phyloP scores from a whole-genome alignment of 2,329 filamentous ascomycete species.

The Geosmithia morbida region DNA sequence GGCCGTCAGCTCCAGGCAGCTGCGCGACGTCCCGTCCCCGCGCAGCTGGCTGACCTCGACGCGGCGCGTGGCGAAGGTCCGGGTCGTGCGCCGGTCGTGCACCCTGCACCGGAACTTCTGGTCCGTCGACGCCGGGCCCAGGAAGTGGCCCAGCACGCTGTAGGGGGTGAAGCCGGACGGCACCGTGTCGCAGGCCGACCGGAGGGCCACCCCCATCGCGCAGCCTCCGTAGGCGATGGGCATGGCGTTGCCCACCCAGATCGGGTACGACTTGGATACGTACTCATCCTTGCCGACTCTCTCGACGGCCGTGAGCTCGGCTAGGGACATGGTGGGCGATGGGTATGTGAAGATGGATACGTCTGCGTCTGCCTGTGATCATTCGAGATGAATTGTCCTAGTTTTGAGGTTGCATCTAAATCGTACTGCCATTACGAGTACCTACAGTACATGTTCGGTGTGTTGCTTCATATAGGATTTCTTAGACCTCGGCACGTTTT shows the following conservation, averaged over 20 bases:
- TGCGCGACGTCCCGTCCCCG: conserved; percentile 17
- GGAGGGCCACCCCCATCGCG: conserved; percentile 22
- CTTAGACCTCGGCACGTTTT: too few relatives aligned
- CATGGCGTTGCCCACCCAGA: conserved; percentile 14
- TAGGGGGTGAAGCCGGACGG: conserved; percentile 23
- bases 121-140: conserved; percentile 26
- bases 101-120: conserved; percentile 21
- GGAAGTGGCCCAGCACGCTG: conserved; percentile 28
- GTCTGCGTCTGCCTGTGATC: too few relatives aligned
- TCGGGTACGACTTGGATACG: conserved; percentile 11
- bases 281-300: conserved; percentile 8
- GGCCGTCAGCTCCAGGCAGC: conserved; percentile 25
- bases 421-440: too few relatives aligned
- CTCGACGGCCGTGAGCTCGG: conserved; percentile 10
- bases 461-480: too few relatives aligned
- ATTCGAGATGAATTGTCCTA: too few relatives aligned
- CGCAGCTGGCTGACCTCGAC: conserved; percentile 27
- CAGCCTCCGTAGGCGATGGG: conserved; percentile 30
- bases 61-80: conserved; percentile 30
- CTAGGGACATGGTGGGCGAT: conserved; percentile 1
- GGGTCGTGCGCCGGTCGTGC: conserved; percentile 22
- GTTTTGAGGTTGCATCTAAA: too few relatives aligned
- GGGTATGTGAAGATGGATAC: too few relatives aligned
- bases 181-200: conserved; percentile 23
- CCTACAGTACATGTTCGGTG: too few relatives aligned